Conservation (phyloP, 2,329 filamentous ascomycete genomes). For the Diaporthe sp. region DNA sequence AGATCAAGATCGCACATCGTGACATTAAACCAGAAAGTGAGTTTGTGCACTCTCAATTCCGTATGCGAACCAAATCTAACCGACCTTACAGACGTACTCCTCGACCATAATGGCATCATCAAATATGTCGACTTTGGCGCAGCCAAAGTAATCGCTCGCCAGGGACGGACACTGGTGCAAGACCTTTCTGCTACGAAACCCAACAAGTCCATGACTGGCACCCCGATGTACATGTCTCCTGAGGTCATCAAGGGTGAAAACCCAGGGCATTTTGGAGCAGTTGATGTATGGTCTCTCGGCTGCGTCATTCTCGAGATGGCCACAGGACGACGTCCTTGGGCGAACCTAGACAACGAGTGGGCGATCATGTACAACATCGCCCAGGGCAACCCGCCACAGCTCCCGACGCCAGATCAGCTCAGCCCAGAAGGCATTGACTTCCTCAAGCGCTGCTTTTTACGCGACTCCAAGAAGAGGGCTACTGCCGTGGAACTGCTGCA, state of each 20-base stretch:
- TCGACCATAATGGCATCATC: constrained; percentile 98
- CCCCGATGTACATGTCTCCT: constrained; percentile 99
- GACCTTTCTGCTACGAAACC: constrained; percentile 72
- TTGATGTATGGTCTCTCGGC: constrained; percentile 96
- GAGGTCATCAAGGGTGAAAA: constrained; percentile 96
- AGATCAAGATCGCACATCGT: constrained; percentile 91
- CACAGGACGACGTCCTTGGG: constrained; percentile 94
- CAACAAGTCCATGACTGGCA: constrained; percentile 96
- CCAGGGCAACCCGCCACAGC: constrained; percentile 90
- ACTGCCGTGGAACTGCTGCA: constrained; percentile 91
- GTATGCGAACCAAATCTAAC: constrained; percentile 29
- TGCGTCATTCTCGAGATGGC: constrained; percentile 99
- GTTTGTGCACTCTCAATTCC: constrained; percentile 51
- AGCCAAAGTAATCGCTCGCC: constrained; percentile 94
- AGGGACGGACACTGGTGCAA: constrained; percentile 86
- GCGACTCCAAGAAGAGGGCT: constrained; percentile 83
- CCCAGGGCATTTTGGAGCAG: constrained; percentile 83
- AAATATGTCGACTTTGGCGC: constrained; percentile 99
- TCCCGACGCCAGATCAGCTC: constrained; percentile 86
- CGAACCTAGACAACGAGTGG: constrained; percentile 97
- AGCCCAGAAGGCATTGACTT: constrained; percentile 90
- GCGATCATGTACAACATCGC: constrained; percentile 99
- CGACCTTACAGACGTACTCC: constrained; percentile 79
- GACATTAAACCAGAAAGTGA: constrained; percentile 98
- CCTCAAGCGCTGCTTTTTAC: constrained; percentile 85